phyloP scores from a whole-genome alignment of 345 rosid genomes.

The Citrus maxima region DNA sequence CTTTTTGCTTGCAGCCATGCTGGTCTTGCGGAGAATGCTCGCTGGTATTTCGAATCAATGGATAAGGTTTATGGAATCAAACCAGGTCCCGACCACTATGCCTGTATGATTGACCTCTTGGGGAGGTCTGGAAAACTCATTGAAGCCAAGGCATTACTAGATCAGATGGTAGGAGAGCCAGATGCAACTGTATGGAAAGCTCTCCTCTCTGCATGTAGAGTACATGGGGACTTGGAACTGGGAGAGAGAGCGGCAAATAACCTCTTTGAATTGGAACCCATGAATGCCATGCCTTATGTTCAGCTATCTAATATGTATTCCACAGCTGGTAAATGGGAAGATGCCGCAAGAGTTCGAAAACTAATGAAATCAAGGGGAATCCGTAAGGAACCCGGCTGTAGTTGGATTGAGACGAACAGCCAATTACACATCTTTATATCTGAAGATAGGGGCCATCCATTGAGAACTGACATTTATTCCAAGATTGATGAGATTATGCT shows the following conservation, averaged over 20 bases:
- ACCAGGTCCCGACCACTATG: slow-evolving; percentile 84
- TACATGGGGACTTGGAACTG: slow-evolving; percentile 57
- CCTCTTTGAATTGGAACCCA: slow-evolving; percentile 70
- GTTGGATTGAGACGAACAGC: slow-evolving; percentile 74
- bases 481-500: slow-evolving; percentile 69
- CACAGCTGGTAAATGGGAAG: slow-evolving; percentile 64
- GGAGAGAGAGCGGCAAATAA: slow-evolving; percentile 81
- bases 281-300: slow-evolving; percentile 68
- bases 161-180: slow-evolving; percentile 66
- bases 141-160: slow-evolving; percentile 56
- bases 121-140: slow-evolving; percentile 76
- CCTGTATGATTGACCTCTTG: slow-evolving; percentile 89
- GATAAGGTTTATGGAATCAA: slow-evolving; percentile 48
- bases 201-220: slow-evolving; percentile 68
- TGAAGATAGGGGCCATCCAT: slow-evolving; percentile 71
- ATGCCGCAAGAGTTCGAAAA: slow-evolving; percentile 65
- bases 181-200: slow-evolving; percentile 91
- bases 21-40: slow-evolving; percentile 59
- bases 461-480: slow-evolving; percentile 55
- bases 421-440: slow-evolving; percentile 64
- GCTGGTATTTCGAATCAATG: slow-evolving; percentile 64
- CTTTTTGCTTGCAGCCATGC: slow-evolving; percentile 93
- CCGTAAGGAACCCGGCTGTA: slow-evolving; percentile 78
- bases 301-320: slow-evolving; percentile 72
- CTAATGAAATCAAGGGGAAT: slow-evolving; percentile 71